These are phyloP conservation scores for Escallonia herrerae DNA, from an alignment of 129 eudicot genomes.

Conservation along the genomic window DNA sequence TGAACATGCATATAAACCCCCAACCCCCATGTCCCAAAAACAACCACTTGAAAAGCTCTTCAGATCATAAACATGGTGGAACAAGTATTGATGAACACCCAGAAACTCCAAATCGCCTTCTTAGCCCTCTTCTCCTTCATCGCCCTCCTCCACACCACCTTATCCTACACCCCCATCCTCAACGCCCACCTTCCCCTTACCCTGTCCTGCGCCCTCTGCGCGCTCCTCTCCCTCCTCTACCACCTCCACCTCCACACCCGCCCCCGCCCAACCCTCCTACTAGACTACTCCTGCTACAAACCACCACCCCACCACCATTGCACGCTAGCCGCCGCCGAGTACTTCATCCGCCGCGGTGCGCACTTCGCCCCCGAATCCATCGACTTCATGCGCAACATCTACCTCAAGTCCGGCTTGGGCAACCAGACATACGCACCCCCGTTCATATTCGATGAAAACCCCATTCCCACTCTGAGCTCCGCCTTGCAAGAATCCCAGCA, in stretches of 20 bases:
- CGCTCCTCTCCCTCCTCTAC: slow-evolving; percentile 24
- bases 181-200: slow-evolving; percentile 28
- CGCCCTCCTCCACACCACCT: slow-evolving; percentile 41
- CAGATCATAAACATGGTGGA: too few species aligned
- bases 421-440: slow-evolving; percentile 70
- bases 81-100: not conserved
- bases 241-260: slow-evolving; percentile 21
- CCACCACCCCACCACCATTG: slow-evolving; percentile 56
- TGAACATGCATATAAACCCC: too few species aligned
- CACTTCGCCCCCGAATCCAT: slow-evolving; percentile 26
- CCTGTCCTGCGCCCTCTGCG: slow-evolving; percentile 11
- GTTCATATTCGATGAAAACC: slow-evolving; percentile 37
- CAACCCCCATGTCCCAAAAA: too few species aligned
- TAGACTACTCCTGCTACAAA: slow-evolving; percentile 65
- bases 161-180: slow-evolving; percentile 26
- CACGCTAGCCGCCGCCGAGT: slow-evolving; percentile 17
- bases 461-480: slow-evolving; percentile 27
- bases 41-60: too few species aligned
- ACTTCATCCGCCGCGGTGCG: slow-evolving; percentile 20
- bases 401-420: slow-evolving; percentile 61
- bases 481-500: slow-evolving; percentile 62
- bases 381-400: slow-evolving; percentile 54
- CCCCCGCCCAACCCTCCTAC: slow-evolving; percentile 46
- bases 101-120: slow-evolving; percentile 40
- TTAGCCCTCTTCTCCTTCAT: slow-evolving; percentile 40